A percentile compares a stretch with the other conserved stretches of the same genome.
Evolutionary conservation across 805 yeast species (phyloP).

Genomic region (Diddensiella caesifluorescens): DNA sequence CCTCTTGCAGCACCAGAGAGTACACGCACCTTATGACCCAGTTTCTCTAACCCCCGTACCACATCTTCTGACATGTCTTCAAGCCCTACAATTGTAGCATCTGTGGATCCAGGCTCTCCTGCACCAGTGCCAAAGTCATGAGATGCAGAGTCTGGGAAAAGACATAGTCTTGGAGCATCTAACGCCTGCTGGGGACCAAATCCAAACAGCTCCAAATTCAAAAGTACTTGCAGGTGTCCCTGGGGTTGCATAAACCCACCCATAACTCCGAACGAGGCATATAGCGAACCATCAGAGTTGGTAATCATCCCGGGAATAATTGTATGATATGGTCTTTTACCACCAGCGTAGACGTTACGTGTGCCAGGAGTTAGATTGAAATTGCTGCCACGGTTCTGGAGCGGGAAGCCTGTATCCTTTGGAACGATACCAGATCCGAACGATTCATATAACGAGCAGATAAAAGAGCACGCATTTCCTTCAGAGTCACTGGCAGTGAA

Average conservation of each 20-base stretch:
- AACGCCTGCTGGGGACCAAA: conserved; percentile 67
- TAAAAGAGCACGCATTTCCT: conserved; percentile 79
- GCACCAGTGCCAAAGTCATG: conserved; percentile 48
- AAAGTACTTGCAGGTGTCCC: conserved; percentile 72
- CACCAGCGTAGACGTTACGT: conserved; percentile 58
- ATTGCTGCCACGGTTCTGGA: conserved; percentile 75
- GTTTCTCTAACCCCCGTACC: conserved; percentile 39
- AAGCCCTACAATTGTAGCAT: conserved; percentile 50
- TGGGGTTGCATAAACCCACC: conserved; percentile 87
- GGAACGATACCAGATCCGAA: conserved; percentile 72
- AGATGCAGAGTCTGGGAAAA: conserved; percentile 51
- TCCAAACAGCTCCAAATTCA: conserved; percentile 59
- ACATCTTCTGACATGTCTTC: conserved; percentile 52
- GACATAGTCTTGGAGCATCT: conserved; percentile 69
- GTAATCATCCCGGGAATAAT: conserved; percentile 81
- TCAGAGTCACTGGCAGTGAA: conserved; percentile 57
- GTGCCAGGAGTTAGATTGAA: conserved; percentile 56
- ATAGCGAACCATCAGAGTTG: conserved; percentile 36
- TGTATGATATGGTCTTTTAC: conserved; percentile 75
- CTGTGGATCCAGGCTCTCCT: conserved; percentile 61
- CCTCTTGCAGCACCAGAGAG: conserved; percentile 36
- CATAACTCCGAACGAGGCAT: conserved; percentile 75
- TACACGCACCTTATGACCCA: conserved; percentile 55
- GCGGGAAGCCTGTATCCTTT: conserved; percentile 52
- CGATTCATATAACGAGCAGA: conserved; percentile 62